A percentile compares a stretch with the other conserved stretches of the same genome.
These are phyloP conservation scores for Grifola frondosa DNA, from an alignment of 1,284 basidiomycete genomes.

Conservation along the genomic window DNA sequence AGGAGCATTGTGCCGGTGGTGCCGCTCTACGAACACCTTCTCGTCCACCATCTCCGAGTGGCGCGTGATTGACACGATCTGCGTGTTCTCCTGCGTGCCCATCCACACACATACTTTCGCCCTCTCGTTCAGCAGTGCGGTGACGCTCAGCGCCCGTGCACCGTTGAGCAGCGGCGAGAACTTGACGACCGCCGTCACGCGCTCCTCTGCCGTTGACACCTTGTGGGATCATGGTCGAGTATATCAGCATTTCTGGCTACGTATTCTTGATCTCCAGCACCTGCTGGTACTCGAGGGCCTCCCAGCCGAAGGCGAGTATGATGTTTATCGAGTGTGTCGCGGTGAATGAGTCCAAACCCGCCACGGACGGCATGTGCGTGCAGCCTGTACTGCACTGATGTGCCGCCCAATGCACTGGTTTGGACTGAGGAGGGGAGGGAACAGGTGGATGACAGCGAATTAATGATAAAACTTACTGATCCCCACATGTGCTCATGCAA, in stretches of 20 bases:
- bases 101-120: constrained; percentile 59
- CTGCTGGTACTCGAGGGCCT: constrained; percentile 91
- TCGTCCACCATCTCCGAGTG: constrained; percentile 76
- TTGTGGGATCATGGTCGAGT: constrained; percentile 84
- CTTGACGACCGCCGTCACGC: constrained; percentile 79
- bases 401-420: constrained; percentile 57
- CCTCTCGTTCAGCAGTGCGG: constrained; percentile 72
- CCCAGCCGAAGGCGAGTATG: constrained; percentile 69
- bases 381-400: constrained; percentile 79
- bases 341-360: constrained; percentile 60
- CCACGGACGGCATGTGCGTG: constrained; percentile 77
- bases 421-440: constrained; percentile 74
- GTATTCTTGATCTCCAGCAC: constrained; percentile 92
- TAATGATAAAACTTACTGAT: too few relatives aligned
- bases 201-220: constrained; percentile 87
- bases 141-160: constrained; percentile 64
- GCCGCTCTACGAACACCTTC: constrained; percentile 42
- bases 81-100: constrained; percentile 58
- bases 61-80: constrained; percentile 58
- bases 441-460: too few relatives aligned
- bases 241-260: constrained; percentile 94
- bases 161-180: constrained; percentile 86
- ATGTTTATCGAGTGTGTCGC: constrained; percentile 61
- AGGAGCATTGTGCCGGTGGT: constrained; percentile 28
- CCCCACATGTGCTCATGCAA: too few relatives aligned